Base-by-base conservation (phyloP, 1,284 basidiomycete species). In the Ganoderma lucidum region DNA sequence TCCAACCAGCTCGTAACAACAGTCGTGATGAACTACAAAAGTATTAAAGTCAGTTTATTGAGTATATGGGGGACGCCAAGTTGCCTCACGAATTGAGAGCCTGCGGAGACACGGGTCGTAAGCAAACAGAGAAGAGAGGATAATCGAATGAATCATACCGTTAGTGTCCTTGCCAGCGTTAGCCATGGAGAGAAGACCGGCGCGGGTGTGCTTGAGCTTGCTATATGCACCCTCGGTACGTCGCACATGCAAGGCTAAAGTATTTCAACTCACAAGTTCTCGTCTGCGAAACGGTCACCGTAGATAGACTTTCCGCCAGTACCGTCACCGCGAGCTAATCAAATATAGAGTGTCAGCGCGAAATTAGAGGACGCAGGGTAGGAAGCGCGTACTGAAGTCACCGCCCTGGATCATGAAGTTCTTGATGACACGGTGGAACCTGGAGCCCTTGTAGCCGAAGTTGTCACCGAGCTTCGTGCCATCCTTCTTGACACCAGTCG, bases 131-230 rank as follows among this genome's bases (percentile, higher is more conserved):
- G 37, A 74, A 73, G 66, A 68, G 77, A 60, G 66, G 17, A 14
- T 0, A 10, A 53, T 39, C 10, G 4, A 12, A 30, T 14, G 10
- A 15, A 14, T 3, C 83, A 69, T 78, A 92, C 93, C 94, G 74
- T 95, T 95, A 6, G 94, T 95, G 78, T 95, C 91, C 80, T 90
- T 92, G 78, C 92, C 93, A 73, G 96, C 91, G 80, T 98, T 98
- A 69, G 96, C 96, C 96, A 98, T 98, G 15, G 96, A 97, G 72
- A 97, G 89, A 68, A 88, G 86, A 76, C 96, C 96, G 67, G 93
- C 89, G 56, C 87, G 90, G 73, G 93, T 93, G 85, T 98, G 96
- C 80, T 90, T 91, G 80, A 97, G 92, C 87, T 96, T 95, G 86
- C 93, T 93, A 67, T 41, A 37, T 62, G 30, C 55, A 64, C 35